Evolutionary conservation across 306 rosid genomes (phyloP).

Genomic region (Vigna radiata): DNA sequence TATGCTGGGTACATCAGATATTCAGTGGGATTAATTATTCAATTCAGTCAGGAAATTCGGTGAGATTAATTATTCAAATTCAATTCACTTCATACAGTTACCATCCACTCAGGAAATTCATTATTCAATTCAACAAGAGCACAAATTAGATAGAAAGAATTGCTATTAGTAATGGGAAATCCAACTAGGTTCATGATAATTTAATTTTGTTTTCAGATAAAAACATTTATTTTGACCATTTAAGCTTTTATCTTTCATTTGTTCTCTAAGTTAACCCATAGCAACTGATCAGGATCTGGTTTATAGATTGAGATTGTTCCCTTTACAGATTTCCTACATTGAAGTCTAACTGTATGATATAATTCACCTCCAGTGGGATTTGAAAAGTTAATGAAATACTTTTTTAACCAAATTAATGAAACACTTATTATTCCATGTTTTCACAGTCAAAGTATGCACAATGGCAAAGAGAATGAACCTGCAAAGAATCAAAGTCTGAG

Average conservation of each 20-base stretch:
- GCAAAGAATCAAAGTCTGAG: conserved; percentile 79
- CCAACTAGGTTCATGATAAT: conserved; percentile 18
- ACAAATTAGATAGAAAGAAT: conserved; percentile 5
- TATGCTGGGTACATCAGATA: conserved; percentile 6
- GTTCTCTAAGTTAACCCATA: conserved; percentile 25
- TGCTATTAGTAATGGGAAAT: neutral
- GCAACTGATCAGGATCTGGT: neutral
- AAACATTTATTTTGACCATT: conserved; percentile 30
- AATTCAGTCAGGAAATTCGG: neutral
- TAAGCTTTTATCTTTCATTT: conserved; percentile 24
- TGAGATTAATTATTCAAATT: too few relatives aligned
- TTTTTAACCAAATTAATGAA: neutral
- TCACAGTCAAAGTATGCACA: conserved; percentile 11
- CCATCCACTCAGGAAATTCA: neutral
- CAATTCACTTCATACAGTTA: neutral
- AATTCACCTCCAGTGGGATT: neutral
- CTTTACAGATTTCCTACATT: conserved; percentile 6
- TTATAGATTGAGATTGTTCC: neutral
- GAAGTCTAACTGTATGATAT: neutral
- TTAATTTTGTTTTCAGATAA: neutral
- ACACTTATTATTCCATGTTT: conserved; percentile 14
- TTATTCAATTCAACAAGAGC: conserved; percentile 6
- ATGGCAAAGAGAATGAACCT: conserved; percentile 56
- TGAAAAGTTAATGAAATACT: neutral
- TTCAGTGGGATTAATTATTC: conserved; percentile 11